Evolutionary conservation across 1,139 yeast species (phyloP), one percentile per base, ranked within the genome.

Genomic region (Scheffersomyces segobiensis): DNA sequence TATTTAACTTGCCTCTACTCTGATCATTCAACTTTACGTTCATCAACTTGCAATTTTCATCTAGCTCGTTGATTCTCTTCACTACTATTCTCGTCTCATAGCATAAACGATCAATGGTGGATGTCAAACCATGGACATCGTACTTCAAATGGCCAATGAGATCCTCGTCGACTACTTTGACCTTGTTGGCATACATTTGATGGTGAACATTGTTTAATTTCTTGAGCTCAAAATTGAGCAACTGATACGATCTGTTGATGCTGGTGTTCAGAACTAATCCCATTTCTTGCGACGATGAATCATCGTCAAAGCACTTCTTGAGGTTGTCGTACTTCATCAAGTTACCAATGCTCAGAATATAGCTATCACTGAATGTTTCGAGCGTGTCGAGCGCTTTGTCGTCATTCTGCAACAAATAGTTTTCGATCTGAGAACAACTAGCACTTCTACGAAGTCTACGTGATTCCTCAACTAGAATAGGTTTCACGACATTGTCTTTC

Each of bases 51-150:
- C 79, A 71, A 58, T 88, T 85, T 50, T 89, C 92, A 63, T 91
- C 97, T 26, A 93, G 87, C 68, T 95, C 98, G 57, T 87, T 85
- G 57, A 93, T 83, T 65, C 95, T 86, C 57, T 88, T 87, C 50
- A 83, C 83, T 22, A 95, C 80, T 55, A 91, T 81, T 58, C 96
- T 76, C 26, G 92, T 81, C 68, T 95, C 97, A 70, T 93, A 95
- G 57, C 87, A 84, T 59, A 95, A 77, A 62, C 96, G 80, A 24
- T 97, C 95, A 46, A 90, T 86, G 51, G 89, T 78, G 1, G 91
- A 86, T 48, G 87, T 86, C 52, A 92, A 80, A 59, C 89, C 93
- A 49, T 78, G 76, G 61, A 89, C 75, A 62, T 85, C 88, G 53
- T 73, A 75, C 54, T 80, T 75, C 53, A 88, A 70, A 62, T 71